A percentile compares a stretch with the other conserved stretches of the same genome.
Evolutionary conservation across 2,329 filamentous ascomycete genomes (phyloP).

Genomic region (Colletotrichum sublineola): DNA sequence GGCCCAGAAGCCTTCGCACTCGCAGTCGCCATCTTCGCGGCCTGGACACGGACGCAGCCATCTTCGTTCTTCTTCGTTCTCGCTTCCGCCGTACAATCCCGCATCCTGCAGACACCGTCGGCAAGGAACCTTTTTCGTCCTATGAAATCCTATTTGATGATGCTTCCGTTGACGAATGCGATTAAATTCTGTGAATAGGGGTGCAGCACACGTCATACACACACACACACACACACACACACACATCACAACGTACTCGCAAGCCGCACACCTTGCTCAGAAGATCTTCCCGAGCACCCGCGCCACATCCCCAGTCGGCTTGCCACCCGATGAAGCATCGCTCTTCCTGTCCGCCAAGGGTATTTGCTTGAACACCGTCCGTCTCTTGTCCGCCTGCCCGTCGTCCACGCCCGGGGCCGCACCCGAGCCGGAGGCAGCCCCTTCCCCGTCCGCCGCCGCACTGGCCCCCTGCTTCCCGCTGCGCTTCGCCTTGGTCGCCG

Average conservation of each 20-base stretch:
- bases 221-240: background rate
- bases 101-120: background rate
- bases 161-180: slow-evolving; percentile 4
- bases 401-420: slow-evolving; percentile 41
- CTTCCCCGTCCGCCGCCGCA: slow-evolving; percentile 43
- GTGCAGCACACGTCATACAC: background rate
- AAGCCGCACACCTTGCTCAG: slow-evolving; percentile 48
- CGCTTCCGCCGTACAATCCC: background rate
- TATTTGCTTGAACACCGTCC: slow-evolving; percentile 76
- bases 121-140: slow-evolving; percentile 31
- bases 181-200: background rate
- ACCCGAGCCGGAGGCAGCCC: slow-evolving; percentile 43
- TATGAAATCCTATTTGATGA: background rate
- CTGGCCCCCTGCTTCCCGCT: slow-evolving; percentile 54
- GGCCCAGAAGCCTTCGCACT: background rate
- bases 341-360: slow-evolving; percentile 66
- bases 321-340: slow-evolving; percentile 58
- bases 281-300: slow-evolving; percentile 76
- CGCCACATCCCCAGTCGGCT: slow-evolving; percentile 69
- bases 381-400: slow-evolving; percentile 48
- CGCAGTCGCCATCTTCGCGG: slow-evolving; percentile 7
- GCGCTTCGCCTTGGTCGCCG: slow-evolving; percentile 66
- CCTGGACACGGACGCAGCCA: background rate
- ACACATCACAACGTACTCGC: background rate
- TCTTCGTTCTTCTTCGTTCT: slow-evolving; percentile 1